Evolutionary conservation across 345 rosid genomes (phyloP), one percentile per base, ranked within the genome.

Genomic region (Populus ilicifolia): DNA sequence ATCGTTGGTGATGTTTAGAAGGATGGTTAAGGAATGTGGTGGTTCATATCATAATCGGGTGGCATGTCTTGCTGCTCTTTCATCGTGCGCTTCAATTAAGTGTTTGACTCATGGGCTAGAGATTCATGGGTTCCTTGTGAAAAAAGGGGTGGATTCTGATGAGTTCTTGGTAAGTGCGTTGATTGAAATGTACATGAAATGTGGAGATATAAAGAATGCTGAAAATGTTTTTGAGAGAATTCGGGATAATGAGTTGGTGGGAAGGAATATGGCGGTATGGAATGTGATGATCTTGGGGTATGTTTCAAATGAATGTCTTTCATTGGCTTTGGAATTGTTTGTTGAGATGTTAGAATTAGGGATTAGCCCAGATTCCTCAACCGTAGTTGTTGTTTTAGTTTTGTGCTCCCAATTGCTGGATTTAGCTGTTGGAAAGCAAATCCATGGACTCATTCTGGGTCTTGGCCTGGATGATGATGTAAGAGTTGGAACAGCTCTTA

Each of bases 111-210:
- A 46, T 56, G 91, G 89, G 35, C 73, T 75, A 78, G 87, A 84
- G 70, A 76, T 86, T 78, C 89, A 86, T 72, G 80, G 83, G 30
- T 85, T 75, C 78, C 70, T 77, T 62, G 62, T 81, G 56, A 88
- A 86, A 83, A 70, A 23, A 59, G 80, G 76, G 9, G 73, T 83
- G 63, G 70, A 77, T 39, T 50, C n/a, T 67, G 80, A 85, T 78
- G 86, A 78, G 41, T 85, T 76, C 78, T 74, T 86, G 82, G 79
- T 79, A 56, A 80, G 84, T 39, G 84, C 75, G 16, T 74, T 86
- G 77, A 78, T 83, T 61, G 86, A 84, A 35, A 80, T 85, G 89
- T 88, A 85, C 74, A 84, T 86, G 88, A 86, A 86, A 80, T 85
- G 86, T 27, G 77, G 81, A 20, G 83, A 84, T 61, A 41, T 87